Percentiles rank a stretch among this genome's conserved stretches.
phyloP scores from a whole-genome alignment of 805 yeast genomes.

The Pichia pseudocactophila region DNA sequence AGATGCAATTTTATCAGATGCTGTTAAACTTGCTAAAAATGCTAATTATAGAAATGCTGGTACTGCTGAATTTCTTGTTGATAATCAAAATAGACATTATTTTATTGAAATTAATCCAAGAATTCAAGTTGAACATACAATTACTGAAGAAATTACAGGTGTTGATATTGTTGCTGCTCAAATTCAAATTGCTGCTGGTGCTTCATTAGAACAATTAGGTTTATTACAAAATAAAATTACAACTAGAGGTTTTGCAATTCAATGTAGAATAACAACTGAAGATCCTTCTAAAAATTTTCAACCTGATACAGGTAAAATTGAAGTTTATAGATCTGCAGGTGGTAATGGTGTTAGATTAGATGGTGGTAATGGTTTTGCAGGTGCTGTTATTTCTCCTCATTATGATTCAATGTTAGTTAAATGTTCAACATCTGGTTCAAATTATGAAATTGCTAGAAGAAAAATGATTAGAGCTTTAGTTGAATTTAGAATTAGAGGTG shows the following conservation, averaged over 20 bases:
- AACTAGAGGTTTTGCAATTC: constrained; percentile 95
- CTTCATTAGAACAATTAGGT: constrained; percentile 84
- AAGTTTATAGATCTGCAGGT: constrained; percentile 96
- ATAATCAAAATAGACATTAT: constrained; percentile 87
- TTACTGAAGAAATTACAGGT: constrained; percentile 97
- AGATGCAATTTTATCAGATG: constrained; percentile 89
- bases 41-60: constrained; percentile 96
- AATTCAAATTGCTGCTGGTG: constrained; percentile 98
- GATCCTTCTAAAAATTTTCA: constrained; percentile 95
- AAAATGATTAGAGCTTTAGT: constrained; percentile 95
- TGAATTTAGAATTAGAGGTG: constrained; percentile 98
- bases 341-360: constrained; percentile 99
- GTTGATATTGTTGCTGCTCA: constrained; percentile 97
- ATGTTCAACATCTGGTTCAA: constrained; percentile 95
- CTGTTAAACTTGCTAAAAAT: constrained; percentile 80
- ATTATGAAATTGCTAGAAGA: constrained; percentile 92
- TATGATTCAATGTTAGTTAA: constrained; percentile 98
- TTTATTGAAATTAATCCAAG: constrained; percentile 98
- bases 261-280: constrained; percentile 98
- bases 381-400: constrained; percentile 92
- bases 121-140: constrained; percentile 97
- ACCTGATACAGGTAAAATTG: constrained; percentile 97
- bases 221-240: constrained; percentile 90
- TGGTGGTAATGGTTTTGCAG: constrained; percentile 98
- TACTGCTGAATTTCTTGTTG: constrained; percentile 96